Percentiles rank a stretch among this genome's conserved stretches.
phyloP scores from a whole-genome alignment of 306 rosid species.

The Corylus heterophylla region DNA sequence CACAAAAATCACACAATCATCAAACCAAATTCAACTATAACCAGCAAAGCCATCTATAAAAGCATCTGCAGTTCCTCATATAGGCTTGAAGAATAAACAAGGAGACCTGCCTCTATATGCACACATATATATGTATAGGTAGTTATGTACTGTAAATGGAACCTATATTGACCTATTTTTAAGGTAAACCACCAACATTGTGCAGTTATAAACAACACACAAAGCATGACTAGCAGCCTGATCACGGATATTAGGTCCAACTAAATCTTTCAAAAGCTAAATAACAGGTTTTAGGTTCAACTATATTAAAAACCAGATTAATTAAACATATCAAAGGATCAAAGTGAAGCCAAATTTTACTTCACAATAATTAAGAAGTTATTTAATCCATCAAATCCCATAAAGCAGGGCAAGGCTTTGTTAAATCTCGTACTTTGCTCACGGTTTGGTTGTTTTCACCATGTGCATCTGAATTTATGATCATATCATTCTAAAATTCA shows the following conservation, averaged over 20 bases:
- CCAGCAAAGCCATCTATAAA: neutral
- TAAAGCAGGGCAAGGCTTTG: neutral
- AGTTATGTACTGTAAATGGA: neutral
- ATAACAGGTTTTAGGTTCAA: too few relatives aligned
- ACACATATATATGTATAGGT: neutral
- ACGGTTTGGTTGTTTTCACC: neutral
- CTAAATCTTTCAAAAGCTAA: too few relatives aligned
- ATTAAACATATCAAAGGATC: neutral
- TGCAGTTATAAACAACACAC: too few relatives aligned
- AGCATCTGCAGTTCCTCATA: neutral
- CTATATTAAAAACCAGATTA: too few relatives aligned
- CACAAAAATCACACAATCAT: neutral
- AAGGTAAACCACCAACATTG: neutral
- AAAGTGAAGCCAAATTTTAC: neutral
- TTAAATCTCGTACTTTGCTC: neutral
- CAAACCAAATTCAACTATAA: conserved; percentile 1
- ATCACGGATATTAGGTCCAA: too few relatives aligned
- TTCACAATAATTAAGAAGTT: neutral
- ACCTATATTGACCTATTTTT: neutral
- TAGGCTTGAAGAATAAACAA: neutral
- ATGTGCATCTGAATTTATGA: neutral
- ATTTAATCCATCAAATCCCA: neutral
- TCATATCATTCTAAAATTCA: neutral
- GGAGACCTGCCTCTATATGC: neutral
- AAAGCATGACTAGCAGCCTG: too few relatives aligned